Base-by-base conservation (phyloP, 495 filamentous ascomycete genomes). In the Neurospora cerealis region DNA sequence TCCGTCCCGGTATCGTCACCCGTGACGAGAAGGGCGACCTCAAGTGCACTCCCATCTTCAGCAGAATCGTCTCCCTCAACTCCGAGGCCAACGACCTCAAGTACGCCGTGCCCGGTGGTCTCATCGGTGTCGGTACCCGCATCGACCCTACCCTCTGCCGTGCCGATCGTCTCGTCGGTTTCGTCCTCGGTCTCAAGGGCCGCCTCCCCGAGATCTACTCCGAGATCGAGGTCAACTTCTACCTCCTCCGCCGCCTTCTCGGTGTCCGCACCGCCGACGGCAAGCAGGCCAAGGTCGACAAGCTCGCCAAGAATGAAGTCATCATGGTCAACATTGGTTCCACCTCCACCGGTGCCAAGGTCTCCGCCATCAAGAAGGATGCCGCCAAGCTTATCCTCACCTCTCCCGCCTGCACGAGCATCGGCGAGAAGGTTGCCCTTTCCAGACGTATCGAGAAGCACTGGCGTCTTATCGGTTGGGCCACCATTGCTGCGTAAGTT, bases 241-340 rank as follows among this genome's bases (percentile, higher is more conserved):
- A 98, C 88, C 86, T 99, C 74, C 89, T 99, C 40, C 92, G 95
- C 75, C 89, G 96, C 75, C 88, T 99, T 62, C 88, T 99, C 71
- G 96, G 96, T 90, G 96, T 99, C 74, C 95, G 96, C 85, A 96
- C 95, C 36, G 94, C 96, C 72, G 96, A 99, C 77, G 96, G 96
- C 78, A 99, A 98, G 88, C 96, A 98, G 84, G 95, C 94, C 74
- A 99, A 98, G 91, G 96, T 99, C 74, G 93, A 93, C 73, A 99
- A 99, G 86, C 87, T 99, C 60, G 85, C 94, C 54, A 98, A 98
- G 91, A 97, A 96, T 81, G 96, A 99, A 83, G 93, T 98, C 77
- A 92, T 95, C 78, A 98, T 99, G 95, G 96, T 99, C 73, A 99
- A 99, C 87, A 98, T 99, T 80, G 96, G 96, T 72, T 96, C 93